Conservation (phyloP, 805 yeast genomes). For the Sugiyamaella boreocaroliniensis region DNA sequence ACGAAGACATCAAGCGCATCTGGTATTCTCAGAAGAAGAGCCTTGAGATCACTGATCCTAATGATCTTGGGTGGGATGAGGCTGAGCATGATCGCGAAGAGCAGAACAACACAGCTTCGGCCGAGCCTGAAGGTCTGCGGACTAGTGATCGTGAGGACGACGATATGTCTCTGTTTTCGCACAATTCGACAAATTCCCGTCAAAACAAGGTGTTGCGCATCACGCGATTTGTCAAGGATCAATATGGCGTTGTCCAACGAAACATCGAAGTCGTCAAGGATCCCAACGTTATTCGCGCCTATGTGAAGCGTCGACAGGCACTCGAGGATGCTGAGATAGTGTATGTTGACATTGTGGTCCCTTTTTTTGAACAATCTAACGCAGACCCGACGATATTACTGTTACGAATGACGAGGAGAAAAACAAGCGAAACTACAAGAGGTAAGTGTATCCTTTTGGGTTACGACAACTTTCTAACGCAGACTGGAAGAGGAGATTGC, state of each 20-base stretch:
- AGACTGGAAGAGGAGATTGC: conserved; percentile 73
- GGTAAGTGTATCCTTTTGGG: conserved; percentile 20
- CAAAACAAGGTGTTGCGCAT: conserved; percentile 48
- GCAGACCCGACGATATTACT: conserved; percentile 54
- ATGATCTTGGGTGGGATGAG: conserved; percentile 31
- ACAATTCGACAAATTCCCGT: conserved; percentile 20
- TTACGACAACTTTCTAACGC: neutral
- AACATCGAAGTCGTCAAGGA: conserved; percentile 72
- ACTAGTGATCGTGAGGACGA: conserved; percentile 34
- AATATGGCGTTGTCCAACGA: conserved; percentile 80
- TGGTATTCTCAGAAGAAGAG: conserved; percentile 81
- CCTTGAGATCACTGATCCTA: conserved; percentile 40
- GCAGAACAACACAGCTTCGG: neutral
- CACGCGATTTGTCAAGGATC: conserved; percentile 73
- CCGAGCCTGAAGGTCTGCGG: neutral
- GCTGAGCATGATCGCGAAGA: conserved; percentile 24
- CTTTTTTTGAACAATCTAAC: neutral
- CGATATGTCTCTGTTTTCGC: conserved; percentile 28
- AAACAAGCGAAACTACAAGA: conserved; percentile 66
- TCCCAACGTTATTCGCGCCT: conserved; percentile 80
- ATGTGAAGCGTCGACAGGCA: conserved; percentile 62
- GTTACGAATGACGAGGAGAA: conserved; percentile 81
- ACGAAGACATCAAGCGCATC: conserved; percentile 77
- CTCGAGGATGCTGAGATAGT: conserved; percentile 57
- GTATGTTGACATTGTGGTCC: conserved; percentile 19